These are phyloP conservation scores for Calvatia gigantea DNA, from an alignment of 768 basidiomycete species.

Conservation along the genomic window DNA sequence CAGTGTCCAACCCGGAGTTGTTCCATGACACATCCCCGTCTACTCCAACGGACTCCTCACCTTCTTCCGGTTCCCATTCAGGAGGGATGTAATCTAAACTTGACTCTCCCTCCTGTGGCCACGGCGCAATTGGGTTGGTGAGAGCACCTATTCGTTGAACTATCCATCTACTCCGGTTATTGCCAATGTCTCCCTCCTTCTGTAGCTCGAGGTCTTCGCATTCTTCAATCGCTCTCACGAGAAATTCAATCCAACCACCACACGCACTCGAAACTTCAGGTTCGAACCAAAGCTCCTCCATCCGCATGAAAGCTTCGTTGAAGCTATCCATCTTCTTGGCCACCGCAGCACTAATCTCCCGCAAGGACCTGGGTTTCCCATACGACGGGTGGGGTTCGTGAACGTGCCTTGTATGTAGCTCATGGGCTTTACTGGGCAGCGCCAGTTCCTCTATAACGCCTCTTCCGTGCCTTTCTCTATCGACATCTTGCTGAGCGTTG, in stretches of 20 bases:
- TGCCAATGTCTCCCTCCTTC: constrained; percentile 29
- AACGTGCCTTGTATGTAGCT: constrained; percentile 41
- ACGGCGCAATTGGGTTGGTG: constrained; percentile 22
- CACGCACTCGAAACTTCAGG: constrained; percentile 43
- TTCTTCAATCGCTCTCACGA: constrained; percentile 44
- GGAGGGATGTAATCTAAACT: constrained; percentile 39
- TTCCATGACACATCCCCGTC: constrained; percentile 42
- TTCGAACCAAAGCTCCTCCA: constrained; percentile 52
- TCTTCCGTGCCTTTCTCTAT: constrained; percentile 37
- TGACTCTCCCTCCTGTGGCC: constrained; percentile 27
- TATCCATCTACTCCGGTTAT: constrained; percentile 34
- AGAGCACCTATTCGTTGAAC: constrained; percentile 42
- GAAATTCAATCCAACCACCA: constrained; percentile 59
- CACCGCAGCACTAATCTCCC: constrained; percentile 47
- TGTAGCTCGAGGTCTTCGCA: constrained; percentile 36
- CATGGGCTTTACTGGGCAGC: constrained; percentile 33
- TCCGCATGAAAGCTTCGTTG: constrained; percentile 42
- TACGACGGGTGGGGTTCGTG: constrained; percentile 51
- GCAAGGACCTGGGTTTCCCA: constrained; percentile 34
- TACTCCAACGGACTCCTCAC: constrained; percentile 32
- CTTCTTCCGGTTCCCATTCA: constrained; percentile 39
- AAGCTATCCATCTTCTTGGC: constrained; percentile 52
- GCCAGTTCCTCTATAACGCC: constrained; percentile 24
- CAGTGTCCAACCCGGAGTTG: constrained; percentile 34
- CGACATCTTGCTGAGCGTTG: constrained; percentile 19